Evolutionary conservation across 2,329 filamentous ascomycete species (phyloP).

Genomic region (Stenocarpella maydis): DNA sequence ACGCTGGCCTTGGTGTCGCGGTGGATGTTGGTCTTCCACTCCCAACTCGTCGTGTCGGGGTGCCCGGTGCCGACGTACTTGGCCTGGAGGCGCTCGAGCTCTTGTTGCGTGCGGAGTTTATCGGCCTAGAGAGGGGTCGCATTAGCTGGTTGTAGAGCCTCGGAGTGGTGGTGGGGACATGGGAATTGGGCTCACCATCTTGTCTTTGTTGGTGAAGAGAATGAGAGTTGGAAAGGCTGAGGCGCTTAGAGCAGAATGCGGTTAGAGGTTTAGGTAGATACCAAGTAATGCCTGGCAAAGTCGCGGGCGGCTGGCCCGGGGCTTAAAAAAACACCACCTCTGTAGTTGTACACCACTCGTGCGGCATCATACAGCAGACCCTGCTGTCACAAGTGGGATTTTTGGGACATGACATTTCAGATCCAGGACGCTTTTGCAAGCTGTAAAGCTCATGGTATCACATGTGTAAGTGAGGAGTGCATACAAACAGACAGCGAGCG

Average conservation of each 20-base stretch:
- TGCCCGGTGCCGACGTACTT: slow-evolving; percentile 97
- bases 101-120: slow-evolving; percentile 96
- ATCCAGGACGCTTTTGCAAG: slow-evolving; percentile 4
- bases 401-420: not conserved
- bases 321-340: not conserved
- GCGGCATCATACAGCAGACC: not conserved
- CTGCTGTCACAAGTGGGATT: not conserved
- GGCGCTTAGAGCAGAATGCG: not conserved
- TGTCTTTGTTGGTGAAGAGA: not conserved
- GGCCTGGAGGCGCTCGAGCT: slow-evolving; percentile 95
- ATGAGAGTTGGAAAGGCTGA: not conserved
- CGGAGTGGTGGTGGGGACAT: not conserved
- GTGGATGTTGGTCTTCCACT: slow-evolving; percentile 95
- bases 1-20: slow-evolving; percentile 92
- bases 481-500: slow-evolving; percentile 6
- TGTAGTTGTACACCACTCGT: not conserved
- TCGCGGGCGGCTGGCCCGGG: not conserved
- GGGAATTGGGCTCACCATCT: slow-evolving; percentile 24
- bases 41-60: slow-evolving; percentile 95
- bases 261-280: too few species aligned
- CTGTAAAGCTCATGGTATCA: slow-evolving; percentile 17
- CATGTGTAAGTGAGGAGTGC: slow-evolving; percentile 12
- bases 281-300: not conserved
- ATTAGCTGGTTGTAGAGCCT: not conserved
- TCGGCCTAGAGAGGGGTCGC: slow-evolving; percentile 70